Evolutionary conservation across 306 rosid species (phyloP), one percentile per base, ranked within the genome.

Genomic region (Vigna angularis): DNA sequence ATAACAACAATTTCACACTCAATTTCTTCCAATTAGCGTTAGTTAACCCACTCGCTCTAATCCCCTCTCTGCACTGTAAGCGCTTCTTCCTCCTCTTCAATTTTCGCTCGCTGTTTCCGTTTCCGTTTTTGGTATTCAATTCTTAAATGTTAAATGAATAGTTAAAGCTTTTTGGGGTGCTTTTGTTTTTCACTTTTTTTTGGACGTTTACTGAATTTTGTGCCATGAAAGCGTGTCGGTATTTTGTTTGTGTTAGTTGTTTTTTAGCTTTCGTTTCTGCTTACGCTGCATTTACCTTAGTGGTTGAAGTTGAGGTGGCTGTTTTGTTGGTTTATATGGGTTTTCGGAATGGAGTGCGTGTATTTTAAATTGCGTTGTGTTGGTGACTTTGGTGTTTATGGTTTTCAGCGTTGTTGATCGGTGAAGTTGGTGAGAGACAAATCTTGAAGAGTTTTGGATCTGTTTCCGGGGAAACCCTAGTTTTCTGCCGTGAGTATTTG

Each of bases 401-500:
- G 40, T 32, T 59, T 32, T 86, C 57, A 52, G 50, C 36, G 26
- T 47, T 76, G 76, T 65, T 18, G 61, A 34, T 81, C 26, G 78
- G 47, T 42, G 68, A 55, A 67, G 81, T 67, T 79, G 16, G 68
- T 52, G 72, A 77, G 63, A 36, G 64, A 69, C 58, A 59, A 87
- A 57, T 78, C 83, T 75, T 20, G 61, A 18, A 72, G 55, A 70
- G 57, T 78, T 42, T 73, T 57, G 76, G 84, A 80, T 80, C 84
- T 88, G 81, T 42, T 75, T 72, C 44, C 64, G 81, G 71, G 49
- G 80, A 84, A 90, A 87, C 95, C 93, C 98, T 90, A 85, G 87
- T 86, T 85, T 85, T 74, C 15, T 45, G 72, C 82, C 76, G 66
- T 16, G 14, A 48, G 81, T 73, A 4, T 76, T 76, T 76, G 59